A percentile compares a stretch with the other conserved stretches of the same genome.
These are phyloP conservation scores for Naumovozyma baii DNA, from an alignment of 805 yeast genomes.

Conservation along the genomic window DNA sequence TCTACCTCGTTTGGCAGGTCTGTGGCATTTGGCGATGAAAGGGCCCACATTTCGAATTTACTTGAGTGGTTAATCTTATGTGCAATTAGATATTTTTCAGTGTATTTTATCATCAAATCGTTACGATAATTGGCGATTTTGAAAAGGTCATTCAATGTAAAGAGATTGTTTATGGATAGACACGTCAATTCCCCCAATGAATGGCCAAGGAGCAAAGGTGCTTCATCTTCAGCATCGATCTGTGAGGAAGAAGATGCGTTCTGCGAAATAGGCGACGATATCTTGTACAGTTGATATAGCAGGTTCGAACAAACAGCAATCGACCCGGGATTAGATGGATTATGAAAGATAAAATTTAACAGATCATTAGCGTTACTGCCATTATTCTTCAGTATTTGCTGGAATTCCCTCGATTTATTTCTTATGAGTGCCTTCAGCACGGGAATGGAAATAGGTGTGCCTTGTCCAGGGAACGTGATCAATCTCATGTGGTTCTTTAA, in stretches of 20 bases:
- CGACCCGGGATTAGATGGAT: conserved; percentile 26
- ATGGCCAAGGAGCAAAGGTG: conserved; percentile 23
- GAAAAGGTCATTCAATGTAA: conserved; percentile 21
- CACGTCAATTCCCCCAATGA: conserved; percentile 30
- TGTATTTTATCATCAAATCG: conserved; percentile 26
- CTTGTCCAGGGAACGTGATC: conserved; percentile 30
- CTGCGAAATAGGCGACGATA: conserved; percentile 1
- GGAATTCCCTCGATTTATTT: conserved; percentile 15
- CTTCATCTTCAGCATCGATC: neutral
- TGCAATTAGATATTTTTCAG: conserved; percentile 20
- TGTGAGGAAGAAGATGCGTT: neutral
- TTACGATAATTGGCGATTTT: conserved; percentile 28
- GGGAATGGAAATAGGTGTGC: conserved; percentile 24
- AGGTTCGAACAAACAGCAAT: conserved; percentile 28
- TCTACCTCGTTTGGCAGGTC: conserved; percentile 20
- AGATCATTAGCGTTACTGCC: conserved; percentile 17
- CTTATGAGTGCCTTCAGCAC: conserved; percentile 17
- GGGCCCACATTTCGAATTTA: conserved; percentile 27
- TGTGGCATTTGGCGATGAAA: conserved; percentile 23
- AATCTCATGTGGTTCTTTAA: no score
- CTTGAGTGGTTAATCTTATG: conserved; percentile 19
- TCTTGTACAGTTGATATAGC: conserved; percentile 17
- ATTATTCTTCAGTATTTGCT: conserved; percentile 10
- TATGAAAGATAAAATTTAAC: conserved; percentile 14
- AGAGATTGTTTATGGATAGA: conserved; percentile 21